Evolutionary conservation across 2,329 filamentous ascomycete species (phyloP), one percentile per base, ranked within the genome.

Genomic region (Ampelomyces quisqualis): DNA sequence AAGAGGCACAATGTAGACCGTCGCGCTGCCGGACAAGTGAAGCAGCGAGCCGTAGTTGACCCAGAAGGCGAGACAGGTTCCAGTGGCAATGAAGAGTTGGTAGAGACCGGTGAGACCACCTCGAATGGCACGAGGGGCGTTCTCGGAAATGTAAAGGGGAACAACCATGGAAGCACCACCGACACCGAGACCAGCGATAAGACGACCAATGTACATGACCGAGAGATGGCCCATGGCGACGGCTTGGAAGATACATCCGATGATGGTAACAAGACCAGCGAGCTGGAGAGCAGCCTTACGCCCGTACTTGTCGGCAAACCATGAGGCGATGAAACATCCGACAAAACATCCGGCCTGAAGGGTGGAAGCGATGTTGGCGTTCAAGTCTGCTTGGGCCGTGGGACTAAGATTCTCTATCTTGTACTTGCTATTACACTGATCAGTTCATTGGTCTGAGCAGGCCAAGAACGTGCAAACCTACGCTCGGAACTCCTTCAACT

Each of bases 361-460:
- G 0, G 80, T 84, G n/a, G 82, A 85, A 19, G 86, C 84, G 43
- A 88, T 82, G 58, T 85, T 86, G 49, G 83, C 80, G 32, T 77
- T 77, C 33, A 85, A 70, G 51, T 81, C 76, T 20, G 77, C 77
- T 24, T 69, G 64, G 3, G 66, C 74, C 2, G 71, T 64, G 20
- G 65, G 59, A 35, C 66, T 63, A 18, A 70, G 58, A 17, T 62
- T 57, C 2, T 70, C 60, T 5, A 83, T 68, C 1, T 74, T 71
- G 49, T 81, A 84, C 53, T 78, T 77, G 1, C 77, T 79, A 36
- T 36, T n/a, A n/a, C n/a, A n/a, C n/a, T n/a, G n/a, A n/a, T n/a
- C n/a, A n/a, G n/a, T n/a, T n/a, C n/a, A n/a, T n/a, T n/a, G n/a
- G n/a, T n/a, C n/a, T n/a, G n/a, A n/a, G n/a, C n/a, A n/a, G n/a